Evolutionary conservation across 1,284 basidiomycete species (phyloP).

Genomic region (Irpex lacteus): DNA sequence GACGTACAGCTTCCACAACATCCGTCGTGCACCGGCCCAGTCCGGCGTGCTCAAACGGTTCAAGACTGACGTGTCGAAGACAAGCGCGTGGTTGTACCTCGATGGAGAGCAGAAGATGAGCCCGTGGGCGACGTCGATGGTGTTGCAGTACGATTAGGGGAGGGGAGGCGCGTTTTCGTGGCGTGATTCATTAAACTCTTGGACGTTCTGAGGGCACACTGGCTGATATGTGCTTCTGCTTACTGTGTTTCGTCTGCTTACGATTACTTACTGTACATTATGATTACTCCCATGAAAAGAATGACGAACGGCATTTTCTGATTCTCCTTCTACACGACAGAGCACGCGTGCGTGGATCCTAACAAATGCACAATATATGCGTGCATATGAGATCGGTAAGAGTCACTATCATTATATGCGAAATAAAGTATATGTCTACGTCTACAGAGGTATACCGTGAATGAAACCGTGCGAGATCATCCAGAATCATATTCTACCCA

Average conservation of each 20-base stretch:
- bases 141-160: not conserved
- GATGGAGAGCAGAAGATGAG: constrained; percentile 38
- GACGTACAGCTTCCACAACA: constrained; percentile 45
- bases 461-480: not conserved
- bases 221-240: no score
- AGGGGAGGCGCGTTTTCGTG: not conserved
- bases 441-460: no score
- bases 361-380: not conserved
- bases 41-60: constrained; percentile 51
- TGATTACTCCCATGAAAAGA: not conserved
- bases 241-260: not conserved
- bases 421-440: no score
- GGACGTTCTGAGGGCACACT: not conserved
- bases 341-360: not conserved
- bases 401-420: no score
- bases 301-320: not conserved
- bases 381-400: no score
- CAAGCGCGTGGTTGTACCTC: constrained; percentile 43
- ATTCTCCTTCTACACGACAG: not conserved
- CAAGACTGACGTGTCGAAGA: constrained; percentile 26
- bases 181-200: not conserved
- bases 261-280: not conserved
- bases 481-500: not conserved
- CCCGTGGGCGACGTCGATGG: constrained; percentile 53
- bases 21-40: constrained; percentile 51